phyloP scores from a whole-genome alignment of 176 grass and related monocot species.

The Lolium multiflorum region DNA sequence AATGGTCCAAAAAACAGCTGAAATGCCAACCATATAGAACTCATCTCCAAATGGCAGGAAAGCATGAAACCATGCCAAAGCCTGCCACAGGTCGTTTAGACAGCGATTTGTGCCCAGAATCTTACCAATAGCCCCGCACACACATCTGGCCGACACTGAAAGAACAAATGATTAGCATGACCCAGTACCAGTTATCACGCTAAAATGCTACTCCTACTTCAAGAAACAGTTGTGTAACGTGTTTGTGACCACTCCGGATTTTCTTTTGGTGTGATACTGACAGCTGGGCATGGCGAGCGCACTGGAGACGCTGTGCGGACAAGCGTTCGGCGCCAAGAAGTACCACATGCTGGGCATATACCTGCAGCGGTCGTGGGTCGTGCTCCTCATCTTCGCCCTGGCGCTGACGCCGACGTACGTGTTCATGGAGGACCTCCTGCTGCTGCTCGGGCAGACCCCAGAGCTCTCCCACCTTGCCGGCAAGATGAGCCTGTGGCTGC shows the following conservation, averaged over 20 bases:
- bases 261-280: neutral
- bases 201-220: neutral
- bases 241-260: no score
- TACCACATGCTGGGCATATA: slow-evolving; percentile 71
- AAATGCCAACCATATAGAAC: no score
- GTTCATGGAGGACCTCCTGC: slow-evolving; percentile 52
- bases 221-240: neutral
- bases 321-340: slow-evolving; percentile 64
- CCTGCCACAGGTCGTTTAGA: no score
- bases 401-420: slow-evolving; percentile 55
- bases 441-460: slow-evolving; percentile 53
- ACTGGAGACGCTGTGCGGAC: slow-evolving; percentile 68
- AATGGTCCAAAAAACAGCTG: no score
- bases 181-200: no score
- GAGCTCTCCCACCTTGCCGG: slow-evolving; percentile 50
- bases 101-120: no score
- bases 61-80: no score
- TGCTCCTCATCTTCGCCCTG: slow-evolving; percentile 49
- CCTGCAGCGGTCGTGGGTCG: slow-evolving; percentile 63
- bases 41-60: no score
- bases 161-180: no score
- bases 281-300: slow-evolving; percentile 77
- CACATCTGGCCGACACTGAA: no score
- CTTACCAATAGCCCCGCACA: no score
- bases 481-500: slow-evolving; percentile 53